Conservation (phyloP, 2,329 filamentous ascomycete species). For the Verticillium albo-atrum region DNA sequence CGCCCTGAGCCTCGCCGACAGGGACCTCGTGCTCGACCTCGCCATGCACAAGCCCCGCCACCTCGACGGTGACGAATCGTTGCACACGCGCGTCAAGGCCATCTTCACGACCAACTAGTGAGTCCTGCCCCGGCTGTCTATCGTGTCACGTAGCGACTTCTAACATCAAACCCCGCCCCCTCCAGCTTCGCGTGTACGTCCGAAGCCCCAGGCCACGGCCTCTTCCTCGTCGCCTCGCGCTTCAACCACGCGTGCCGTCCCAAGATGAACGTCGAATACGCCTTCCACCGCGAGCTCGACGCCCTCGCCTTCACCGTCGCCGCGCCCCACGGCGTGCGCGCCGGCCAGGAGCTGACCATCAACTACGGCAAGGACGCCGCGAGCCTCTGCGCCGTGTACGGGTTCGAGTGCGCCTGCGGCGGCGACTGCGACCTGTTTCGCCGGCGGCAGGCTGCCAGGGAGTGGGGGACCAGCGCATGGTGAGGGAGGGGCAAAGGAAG, state of each 20-base stretch:
- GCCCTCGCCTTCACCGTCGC: conserved; percentile 37
- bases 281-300: conserved; percentile 26
- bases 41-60: conserved; percentile 24
- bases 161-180: too few species aligned
- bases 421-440: background rate
- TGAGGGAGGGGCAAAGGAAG: background rate
- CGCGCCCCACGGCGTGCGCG: conserved; percentile 22
- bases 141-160: too few species aligned
- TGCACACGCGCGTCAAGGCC: background rate
- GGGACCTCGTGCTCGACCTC: conserved; percentile 30
- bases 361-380: conserved; percentile 36
- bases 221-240: conserved; percentile 47
- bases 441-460: background rate
- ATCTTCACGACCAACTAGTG: background rate
- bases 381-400: conserved; percentile 39
- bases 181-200: conserved; percentile 21
- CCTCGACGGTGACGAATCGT: background rate
- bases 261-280: conserved; percentile 37
- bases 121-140: too few species aligned
- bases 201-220: conserved; percentile 20
- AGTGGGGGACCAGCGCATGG: background rate
- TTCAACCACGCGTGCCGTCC: conserved; percentile 56
- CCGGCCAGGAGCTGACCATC: conserved; percentile 47
- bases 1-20: conserved; percentile 23
- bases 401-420: conserved; percentile 49